These are phyloP conservation scores for Gnomoniopsis smithogilvyi DNA, from an alignment of 2,329 filamentous ascomycete species.

Conservation along the genomic window DNA sequence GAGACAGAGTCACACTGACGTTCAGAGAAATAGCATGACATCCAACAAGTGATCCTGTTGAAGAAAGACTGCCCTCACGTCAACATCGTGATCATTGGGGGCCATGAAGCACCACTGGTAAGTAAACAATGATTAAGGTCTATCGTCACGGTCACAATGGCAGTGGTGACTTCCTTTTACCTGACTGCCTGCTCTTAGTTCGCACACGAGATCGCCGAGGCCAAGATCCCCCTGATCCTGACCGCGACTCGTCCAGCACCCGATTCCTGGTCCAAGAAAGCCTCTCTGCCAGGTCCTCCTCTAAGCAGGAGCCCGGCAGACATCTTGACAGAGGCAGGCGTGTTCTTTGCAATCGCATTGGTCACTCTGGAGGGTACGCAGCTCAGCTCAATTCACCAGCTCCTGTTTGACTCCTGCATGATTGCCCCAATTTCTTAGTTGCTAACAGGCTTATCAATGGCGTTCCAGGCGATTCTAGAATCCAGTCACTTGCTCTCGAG, in stretches of 20 bases:
- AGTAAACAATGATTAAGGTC: conserved; percentile 3
- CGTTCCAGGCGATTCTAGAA: conserved; percentile 31
- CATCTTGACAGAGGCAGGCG: conserved; percentile 37
- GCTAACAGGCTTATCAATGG: conserved; percentile 14
- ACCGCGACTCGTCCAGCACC: conserved; percentile 33
- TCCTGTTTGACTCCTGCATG: too few relatives aligned
- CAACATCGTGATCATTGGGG: conserved; percentile 37
- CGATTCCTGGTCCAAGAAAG: conserved; percentile 32
- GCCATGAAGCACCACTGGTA: conserved; percentile 35
- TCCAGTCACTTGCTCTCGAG: conserved; percentile 37
- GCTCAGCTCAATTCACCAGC: too few relatives aligned
- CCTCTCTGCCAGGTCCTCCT: conserved; percentile 39
- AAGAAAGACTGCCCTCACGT: conserved; percentile 32
- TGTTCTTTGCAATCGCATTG: conserved; percentile 32
- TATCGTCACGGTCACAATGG: not conserved
- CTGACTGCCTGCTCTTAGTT: conserved; percentile 25
- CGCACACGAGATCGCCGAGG: conserved; percentile 34
- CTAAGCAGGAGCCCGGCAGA: conserved; percentile 36
- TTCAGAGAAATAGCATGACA: conserved; percentile 31
- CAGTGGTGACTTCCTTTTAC: not conserved
- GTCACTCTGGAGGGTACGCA: conserved; percentile 21
- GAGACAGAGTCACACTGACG: not conserved
- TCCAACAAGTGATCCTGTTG: conserved; percentile 36
- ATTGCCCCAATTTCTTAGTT: not conserved
- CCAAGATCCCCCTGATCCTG: conserved; percentile 40